Evolutionary conservation across 257 asterid genomes (phyloP).

Genomic region (Asclepias syriaca): DNA sequence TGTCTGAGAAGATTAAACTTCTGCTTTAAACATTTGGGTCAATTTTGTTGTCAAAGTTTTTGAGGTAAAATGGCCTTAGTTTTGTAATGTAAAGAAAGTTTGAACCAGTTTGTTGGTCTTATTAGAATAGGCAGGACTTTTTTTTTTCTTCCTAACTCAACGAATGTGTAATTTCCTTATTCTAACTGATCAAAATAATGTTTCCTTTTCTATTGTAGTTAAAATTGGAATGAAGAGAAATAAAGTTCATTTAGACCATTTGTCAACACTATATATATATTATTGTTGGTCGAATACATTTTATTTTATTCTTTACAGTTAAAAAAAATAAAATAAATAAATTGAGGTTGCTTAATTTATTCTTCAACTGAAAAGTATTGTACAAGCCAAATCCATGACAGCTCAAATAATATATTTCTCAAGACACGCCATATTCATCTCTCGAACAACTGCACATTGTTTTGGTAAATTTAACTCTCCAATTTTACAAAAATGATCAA

Average conservation of each 20-base stretch:
- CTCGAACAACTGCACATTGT: conserved; percentile 26
- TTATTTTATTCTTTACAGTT: too few relatives aligned
- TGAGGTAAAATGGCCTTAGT: neutral
- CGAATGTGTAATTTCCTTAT: neutral
- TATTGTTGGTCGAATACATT: too few relatives aligned
- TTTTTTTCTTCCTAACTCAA: conserved; percentile 8
- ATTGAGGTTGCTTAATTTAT: too few relatives aligned
- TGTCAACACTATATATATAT: too few relatives aligned
- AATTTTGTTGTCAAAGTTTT: conserved; percentile 14
- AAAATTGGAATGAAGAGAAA: too few relatives aligned
- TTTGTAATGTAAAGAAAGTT: too few relatives aligned
- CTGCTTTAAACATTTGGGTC: conserved; percentile 25
- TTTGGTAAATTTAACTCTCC: neutral
- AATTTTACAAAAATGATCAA: neutral
- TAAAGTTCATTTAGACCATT: too few relatives aligned
- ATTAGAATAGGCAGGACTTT: too few relatives aligned
- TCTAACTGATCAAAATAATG: conserved; percentile 1
- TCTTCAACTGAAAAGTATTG: conserved; percentile 3
- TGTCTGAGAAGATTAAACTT: conserved; percentile 53
- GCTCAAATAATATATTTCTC: conserved; percentile 28
- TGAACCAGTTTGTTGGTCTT: too few relatives aligned
- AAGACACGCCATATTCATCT: conserved; percentile 38
- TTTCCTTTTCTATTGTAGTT: neutral
- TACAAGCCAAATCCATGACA: conserved; percentile 34
- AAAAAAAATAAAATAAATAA: too few relatives aligned